phyloP scores from a whole-genome alignment of 1,284 basidiomycete species.

The Melampsora americana region DNA sequence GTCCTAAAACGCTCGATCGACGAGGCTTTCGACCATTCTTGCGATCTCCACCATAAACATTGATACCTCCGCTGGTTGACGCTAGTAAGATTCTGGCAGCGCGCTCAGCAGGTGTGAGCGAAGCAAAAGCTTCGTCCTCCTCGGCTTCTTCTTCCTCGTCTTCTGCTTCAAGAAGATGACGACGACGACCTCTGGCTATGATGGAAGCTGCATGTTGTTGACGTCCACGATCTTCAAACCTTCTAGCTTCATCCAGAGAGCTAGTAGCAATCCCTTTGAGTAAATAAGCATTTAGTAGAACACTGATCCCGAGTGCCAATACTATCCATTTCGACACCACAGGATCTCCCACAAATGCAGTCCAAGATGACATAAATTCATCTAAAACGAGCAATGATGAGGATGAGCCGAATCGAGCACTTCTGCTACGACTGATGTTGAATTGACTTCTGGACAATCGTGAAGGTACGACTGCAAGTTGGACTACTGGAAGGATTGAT shows the following conservation, averaged over 20 bases:
- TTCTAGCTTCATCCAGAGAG: slow-evolving; percentile 36
- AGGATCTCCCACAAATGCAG: slow-evolving; percentile 88
- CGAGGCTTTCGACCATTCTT: slow-evolving; percentile 11
- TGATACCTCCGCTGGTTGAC: slow-evolving; percentile 44
- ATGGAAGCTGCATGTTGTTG: background rate
- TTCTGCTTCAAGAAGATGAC: background rate
- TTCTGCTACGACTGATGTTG: slow-evolving; percentile 47
- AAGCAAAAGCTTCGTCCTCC: background rate
- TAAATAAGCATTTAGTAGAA: slow-evolving; percentile 89
- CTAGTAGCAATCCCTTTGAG: slow-evolving; percentile 67
- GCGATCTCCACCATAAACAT: background rate
- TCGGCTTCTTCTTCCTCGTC: slow-evolving; percentile 3
- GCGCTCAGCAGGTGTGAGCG: slow-evolving; percentile 53
- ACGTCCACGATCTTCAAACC: slow-evolving; percentile 19
- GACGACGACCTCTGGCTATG: background rate
- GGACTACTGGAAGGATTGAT: slow-evolving; percentile 24
- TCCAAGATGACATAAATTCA: slow-evolving; percentile 90
- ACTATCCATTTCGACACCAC: slow-evolving; percentile 96
- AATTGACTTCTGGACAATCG: background rate
- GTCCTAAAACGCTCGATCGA: background rate
- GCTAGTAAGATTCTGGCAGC: slow-evolving; percentile 52
- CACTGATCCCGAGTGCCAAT: slow-evolving; percentile 75
- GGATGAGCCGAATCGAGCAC: slow-evolving; percentile 47
- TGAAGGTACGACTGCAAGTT: background rate
- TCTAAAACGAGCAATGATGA: slow-evolving; percentile 64